Evolutionary conservation across 2,329 filamentous ascomycete genomes (phyloP).

Genomic region (Colletotrichum cereale): DNA sequence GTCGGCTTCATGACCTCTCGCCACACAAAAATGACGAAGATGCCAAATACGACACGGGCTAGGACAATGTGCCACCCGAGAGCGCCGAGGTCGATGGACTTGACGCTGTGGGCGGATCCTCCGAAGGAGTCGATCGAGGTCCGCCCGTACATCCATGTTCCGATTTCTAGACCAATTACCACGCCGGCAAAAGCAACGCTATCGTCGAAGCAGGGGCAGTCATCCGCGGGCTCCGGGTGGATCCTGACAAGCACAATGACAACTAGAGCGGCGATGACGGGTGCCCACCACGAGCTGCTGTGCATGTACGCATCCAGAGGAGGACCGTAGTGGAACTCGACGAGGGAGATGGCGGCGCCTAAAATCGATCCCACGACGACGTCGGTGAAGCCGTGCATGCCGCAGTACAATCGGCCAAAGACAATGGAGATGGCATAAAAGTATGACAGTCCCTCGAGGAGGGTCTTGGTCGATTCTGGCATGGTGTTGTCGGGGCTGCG

Average conservation of each 20-base stretch:
- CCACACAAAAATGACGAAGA: conserved; percentile 89
- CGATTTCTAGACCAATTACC: conserved; percentile 85
- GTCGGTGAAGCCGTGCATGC: conserved; percentile 98
- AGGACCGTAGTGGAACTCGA: conserved; percentile 72
- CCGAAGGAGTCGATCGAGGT: conserved; percentile 61
- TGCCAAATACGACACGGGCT: conserved; percentile 80
- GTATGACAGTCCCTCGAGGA: conserved; percentile 78
- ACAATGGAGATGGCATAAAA: conserved; percentile 92
- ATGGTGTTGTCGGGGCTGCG: conserved; percentile 74
- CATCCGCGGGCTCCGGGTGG: conserved; percentile 95
- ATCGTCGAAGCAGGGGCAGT: conserved; percentile 97
- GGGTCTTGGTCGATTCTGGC: conserved; percentile 67
- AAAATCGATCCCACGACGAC: conserved; percentile 84
- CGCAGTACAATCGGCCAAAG: conserved; percentile 92
- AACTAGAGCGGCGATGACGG: conserved; percentile 72
- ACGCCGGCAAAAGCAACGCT: conserved; percentile 94
- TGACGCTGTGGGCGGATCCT: conserved; percentile 58
- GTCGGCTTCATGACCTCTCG: conserved; percentile 89
- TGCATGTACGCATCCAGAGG: conserved; percentile 79
- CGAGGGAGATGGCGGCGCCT: conserved; percentile 73
- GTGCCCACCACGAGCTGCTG: conserved; percentile 72
- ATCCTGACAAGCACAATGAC: conserved; percentile 85
- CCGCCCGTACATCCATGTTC: conserved; percentile 83
- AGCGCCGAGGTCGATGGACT: conserved; percentile 74
- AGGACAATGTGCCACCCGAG: conserved; percentile 75